These are phyloP conservation scores for Juncus effusus DNA, from an alignment of 176 grass and related monocot genomes.

Conservation along the genomic window DNA sequence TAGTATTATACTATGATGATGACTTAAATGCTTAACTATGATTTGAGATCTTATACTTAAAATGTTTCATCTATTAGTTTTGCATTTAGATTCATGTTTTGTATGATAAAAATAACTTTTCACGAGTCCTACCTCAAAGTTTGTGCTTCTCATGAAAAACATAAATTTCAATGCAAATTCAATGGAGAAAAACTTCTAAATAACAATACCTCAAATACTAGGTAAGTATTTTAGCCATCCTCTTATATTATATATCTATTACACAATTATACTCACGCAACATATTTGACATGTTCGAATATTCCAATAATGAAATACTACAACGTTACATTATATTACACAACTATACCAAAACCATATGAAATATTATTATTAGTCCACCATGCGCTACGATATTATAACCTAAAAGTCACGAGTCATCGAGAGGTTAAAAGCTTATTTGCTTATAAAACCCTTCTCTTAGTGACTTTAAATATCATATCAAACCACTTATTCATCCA, in stretches of 20 bases:
- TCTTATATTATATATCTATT: neutral
- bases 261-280: no score
- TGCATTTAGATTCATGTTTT: no score
- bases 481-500: neutral
- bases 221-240: neutral
- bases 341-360: slow-evolving; percentile 3
- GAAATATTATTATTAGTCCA: slow-evolving; percentile 4
- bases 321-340: neutral
- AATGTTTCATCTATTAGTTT: no score
- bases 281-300: neutral
- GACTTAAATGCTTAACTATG: no score
- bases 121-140: no score
- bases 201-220: no score
- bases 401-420: slow-evolving; percentile 17
- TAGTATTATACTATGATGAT: no score
- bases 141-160: no score
- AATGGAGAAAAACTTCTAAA: no score
- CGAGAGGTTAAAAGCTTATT: slow-evolving; percentile 8
- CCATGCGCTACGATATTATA: neutral
- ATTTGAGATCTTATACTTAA: no score
- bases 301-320: neutral
- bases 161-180: no score
- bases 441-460: slow-evolving; percentile 7
- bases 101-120: no score
- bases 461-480: neutral